These are phyloP conservation scores for Chaetomiaceae sp. DNA, from an alignment of 2,329 filamentous ascomycete species.

Conservation along the genomic window DNA sequence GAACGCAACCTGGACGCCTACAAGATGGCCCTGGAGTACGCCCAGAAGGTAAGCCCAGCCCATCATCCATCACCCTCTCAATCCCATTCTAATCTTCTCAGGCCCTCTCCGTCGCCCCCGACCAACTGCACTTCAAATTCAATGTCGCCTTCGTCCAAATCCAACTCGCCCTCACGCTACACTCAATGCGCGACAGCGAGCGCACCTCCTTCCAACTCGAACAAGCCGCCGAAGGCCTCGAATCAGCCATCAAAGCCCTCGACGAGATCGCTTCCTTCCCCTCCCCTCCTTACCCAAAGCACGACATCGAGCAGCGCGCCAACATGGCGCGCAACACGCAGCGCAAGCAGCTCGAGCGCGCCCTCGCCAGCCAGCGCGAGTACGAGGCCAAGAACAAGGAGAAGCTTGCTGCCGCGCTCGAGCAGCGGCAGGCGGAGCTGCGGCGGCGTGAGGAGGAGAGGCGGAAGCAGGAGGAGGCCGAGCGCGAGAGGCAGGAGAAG, in stretches of 20 bases:
- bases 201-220: slow-evolving; percentile 77
- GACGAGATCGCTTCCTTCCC: slow-evolving; percentile 60
- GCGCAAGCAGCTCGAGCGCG: slow-evolving; percentile 83
- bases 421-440: slow-evolving; percentile 75
- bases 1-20: slow-evolving; percentile 57
- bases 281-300: slow-evolving; percentile 78
- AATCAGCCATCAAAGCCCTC: slow-evolving; percentile 73
- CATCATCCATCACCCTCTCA: neutral
- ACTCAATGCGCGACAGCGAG: slow-evolving; percentile 68
- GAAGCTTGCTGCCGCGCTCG: slow-evolving; percentile 76
- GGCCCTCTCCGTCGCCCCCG: slow-evolving; percentile 73
- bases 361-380: slow-evolving; percentile 76
- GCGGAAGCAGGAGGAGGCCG: slow-evolving; percentile 61
- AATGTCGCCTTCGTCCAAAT: slow-evolving; percentile 98
- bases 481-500: slow-evolving; percentile 71
- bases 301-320: slow-evolving; percentile 88
- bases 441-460: slow-evolving; percentile 73
- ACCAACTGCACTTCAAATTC: slow-evolving; percentile 90
- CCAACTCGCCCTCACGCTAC: slow-evolving; percentile 79
- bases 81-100: slow-evolving; percentile 29
- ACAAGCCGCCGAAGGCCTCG: slow-evolving; percentile 72
- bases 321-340: slow-evolving; percentile 97
- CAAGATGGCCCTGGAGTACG: slow-evolving; percentile 54
- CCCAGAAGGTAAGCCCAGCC: slow-evolving; percentile 54
- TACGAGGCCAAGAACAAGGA: slow-evolving; percentile 92